These are phyloP conservation scores for Hanseniaspora meyeri DNA, from an alignment of 805 yeast species.

Conservation along the genomic window DNA sequence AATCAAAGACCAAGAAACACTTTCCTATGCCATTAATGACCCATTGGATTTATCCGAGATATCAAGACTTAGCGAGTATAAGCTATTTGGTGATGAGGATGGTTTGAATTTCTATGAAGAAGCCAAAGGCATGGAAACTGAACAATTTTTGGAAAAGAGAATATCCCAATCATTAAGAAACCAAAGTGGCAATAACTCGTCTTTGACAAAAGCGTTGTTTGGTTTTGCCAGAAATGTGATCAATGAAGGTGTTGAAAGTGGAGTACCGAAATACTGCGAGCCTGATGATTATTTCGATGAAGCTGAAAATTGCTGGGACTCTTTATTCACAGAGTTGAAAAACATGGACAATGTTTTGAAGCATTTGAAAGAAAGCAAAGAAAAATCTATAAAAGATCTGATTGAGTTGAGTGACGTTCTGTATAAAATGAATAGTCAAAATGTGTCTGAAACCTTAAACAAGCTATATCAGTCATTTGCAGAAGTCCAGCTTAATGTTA, in stretches of 20 bases:
- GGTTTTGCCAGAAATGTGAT: constrained; percentile 22
- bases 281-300: constrained; percentile 67
- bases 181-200: constrained; percentile 8
- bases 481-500: constrained; percentile 55
- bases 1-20: constrained; percentile 51
- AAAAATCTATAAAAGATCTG: constrained; percentile 55
- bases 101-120: constrained; percentile 17
- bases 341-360: constrained; percentile 62
- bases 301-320: constrained; percentile 55
- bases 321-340: constrained; percentile 59
- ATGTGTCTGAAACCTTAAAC: constrained; percentile 54
- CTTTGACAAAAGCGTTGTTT: constrained; percentile 22
- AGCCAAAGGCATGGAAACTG: constrained; percentile 11
- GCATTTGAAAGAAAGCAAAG: constrained; percentile 58
- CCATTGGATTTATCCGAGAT: constrained; percentile 31
- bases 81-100: constrained; percentile 26
- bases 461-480: constrained; percentile 60
- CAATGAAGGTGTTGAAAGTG: not conserved
- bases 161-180: not conserved
- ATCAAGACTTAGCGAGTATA: constrained; percentile 24
- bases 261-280: constrained; percentile 49
- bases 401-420: constrained; percentile 52
- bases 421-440: constrained; percentile 56
- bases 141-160: constrained; percentile 10
- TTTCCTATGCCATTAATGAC: constrained; percentile 38